Evolutionary conservation across 2,329 filamentous ascomycete genomes (phyloP).

Genomic region (Parascedosporium putredinis): DNA sequence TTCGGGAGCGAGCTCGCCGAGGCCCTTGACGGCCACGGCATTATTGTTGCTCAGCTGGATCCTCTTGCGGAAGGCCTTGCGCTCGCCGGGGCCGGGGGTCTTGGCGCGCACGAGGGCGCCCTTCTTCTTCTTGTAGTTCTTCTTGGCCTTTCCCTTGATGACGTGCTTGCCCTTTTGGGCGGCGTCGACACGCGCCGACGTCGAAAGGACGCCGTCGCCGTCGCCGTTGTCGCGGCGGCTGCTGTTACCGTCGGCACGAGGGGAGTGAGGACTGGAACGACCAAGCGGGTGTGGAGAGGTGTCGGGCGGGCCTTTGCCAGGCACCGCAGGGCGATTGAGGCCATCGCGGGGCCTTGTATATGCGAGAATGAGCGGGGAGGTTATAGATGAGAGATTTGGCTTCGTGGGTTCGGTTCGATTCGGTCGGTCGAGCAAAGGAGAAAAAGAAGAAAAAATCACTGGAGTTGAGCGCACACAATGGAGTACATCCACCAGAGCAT

Average conservation of each 20-base stretch:
- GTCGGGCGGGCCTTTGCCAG: constrained; percentile 26
- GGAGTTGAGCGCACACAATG: too few relatives aligned
- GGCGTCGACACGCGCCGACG: constrained; percentile 19
- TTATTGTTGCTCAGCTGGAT: constrained; percentile 92
- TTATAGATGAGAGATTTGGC: too few relatives aligned
- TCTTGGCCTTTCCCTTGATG: constrained; percentile 30
- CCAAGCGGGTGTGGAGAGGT: constrained; percentile 22
- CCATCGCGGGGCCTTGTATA: constrained; percentile 23
- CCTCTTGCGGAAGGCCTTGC: constrained; percentile 77
- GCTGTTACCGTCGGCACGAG: constrained; percentile 15
- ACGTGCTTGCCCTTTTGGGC: constrained; percentile 13
- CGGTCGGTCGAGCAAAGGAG: too few relatives aligned
- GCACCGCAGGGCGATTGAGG: constrained; percentile 31
- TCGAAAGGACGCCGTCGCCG: constrained; percentile 35
- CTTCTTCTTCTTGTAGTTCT: constrained; percentile 45
- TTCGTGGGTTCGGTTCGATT: too few relatives aligned
- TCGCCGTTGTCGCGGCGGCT: constrained; percentile 21
- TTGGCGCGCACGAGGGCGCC: constrained; percentile 32
- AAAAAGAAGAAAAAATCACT: too few relatives aligned
- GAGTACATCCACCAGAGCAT: too few relatives aligned
- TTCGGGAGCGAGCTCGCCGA: constrained; percentile 48
- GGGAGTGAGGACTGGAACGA: constrained; percentile 19
- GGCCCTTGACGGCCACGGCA: constrained; percentile 63
- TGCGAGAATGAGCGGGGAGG: too few relatives aligned
- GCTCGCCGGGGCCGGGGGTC: constrained; percentile 63